Evolutionary conservation across 306 rosid species (phyloP), one percentile per base, ranked within the genome.

Genomic region (Trichosanthes truncata): DNA sequence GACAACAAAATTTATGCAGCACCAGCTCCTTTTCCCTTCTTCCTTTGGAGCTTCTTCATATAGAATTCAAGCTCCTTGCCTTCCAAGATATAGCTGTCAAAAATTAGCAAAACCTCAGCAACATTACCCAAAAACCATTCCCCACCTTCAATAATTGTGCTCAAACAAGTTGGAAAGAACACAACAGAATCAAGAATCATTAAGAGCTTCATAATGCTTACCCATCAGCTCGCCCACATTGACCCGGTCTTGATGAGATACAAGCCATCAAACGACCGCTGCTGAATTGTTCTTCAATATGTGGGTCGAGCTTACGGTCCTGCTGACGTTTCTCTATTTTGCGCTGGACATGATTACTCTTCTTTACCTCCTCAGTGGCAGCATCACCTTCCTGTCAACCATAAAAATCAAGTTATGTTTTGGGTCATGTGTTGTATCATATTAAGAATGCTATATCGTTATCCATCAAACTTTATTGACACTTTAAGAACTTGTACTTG

Each of bases 221-320:
- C 76, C 76, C 76, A 23, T 71, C 76, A 45, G 76, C 36, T 71
- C 76, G 76, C 56, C 76, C 76, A 13, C 76, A 71, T 71, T 71
- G 76, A 43, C 76, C 76, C 0, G 76, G 76, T 46, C 76, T 23
- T 71, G 76, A 71, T 45, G 76, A 71, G 38, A 71, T 71, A 71
- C 76, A 71, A 13, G 76, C 76, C 76, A 71, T 71, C 56, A 71
- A 71, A 23, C 76, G 56, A 71, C 76, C 76, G 0, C 76, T 45
- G 56, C 56, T 45, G 56, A 71, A 71, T 71, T 71, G 76, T 25
- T 71, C 76, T 71, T 71, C 76, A 25, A 71, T 71, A 23, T 71
- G 76, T 6, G 56, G 13, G 1, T 71, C 76, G 0, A 71, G 76
- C 56, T 71, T 43, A 14, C 76, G 76, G 13, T 71, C 76, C 76